These are phyloP conservation scores for Ophiosphaerella narmari DNA, from an alignment of 2,329 filamentous ascomycete species.

Conservation along the genomic window DNA sequence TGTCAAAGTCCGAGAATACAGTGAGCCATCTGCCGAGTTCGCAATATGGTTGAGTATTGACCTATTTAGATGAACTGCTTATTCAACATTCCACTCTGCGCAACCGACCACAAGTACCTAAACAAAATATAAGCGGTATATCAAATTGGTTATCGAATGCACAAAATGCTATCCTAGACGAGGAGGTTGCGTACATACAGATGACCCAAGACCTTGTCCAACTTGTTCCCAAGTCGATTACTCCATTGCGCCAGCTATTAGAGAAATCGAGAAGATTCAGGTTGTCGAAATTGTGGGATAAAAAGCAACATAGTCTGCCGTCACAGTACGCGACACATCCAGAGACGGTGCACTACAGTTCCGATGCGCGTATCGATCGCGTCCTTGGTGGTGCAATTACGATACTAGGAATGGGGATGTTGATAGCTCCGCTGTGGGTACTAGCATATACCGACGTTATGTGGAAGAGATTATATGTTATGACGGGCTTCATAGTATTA, in stretches of 20 bases:
- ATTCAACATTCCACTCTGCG: slow-evolving; percentile 11
- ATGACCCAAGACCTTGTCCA: slow-evolving; percentile 6
- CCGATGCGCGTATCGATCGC: slow-evolving; percentile 10
- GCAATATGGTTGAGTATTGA: not conserved
- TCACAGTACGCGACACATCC: not conserved
- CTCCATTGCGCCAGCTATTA: slow-evolving; percentile 9
- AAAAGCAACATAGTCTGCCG: not conserved
- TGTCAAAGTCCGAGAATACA: not conserved
- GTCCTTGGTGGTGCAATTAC: slow-evolving; percentile 4
- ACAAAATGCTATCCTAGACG: no score
- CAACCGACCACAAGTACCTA: slow-evolving; percentile 1
- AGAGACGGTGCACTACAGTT: slow-evolving; percentile 6
- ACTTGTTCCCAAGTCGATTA: slow-evolving; percentile 4
- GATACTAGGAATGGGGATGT: slow-evolving; percentile 14
- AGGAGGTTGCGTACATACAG: slow-evolving; percentile 9
- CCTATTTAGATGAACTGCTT: slow-evolving; percentile 6
- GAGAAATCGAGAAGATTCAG: slow-evolving; percentile 9
- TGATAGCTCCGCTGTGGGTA: slow-evolving; percentile 16
- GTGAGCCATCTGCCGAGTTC: not conserved
- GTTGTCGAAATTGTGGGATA: slow-evolving; percentile 4
- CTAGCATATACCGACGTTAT: slow-evolving; percentile 7
- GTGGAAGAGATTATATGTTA: slow-evolving; percentile 10
- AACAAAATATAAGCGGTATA: slow-evolving; percentile 5
- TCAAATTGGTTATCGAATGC: slow-evolving; percentile 7
- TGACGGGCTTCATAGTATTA: slow-evolving; percentile 14